A percentile compares a stretch with the other conserved stretches of the same genome.
phyloP scores from a whole-genome alignment of 257 asterid species.

The Ophiorrhiza pumila region DNA sequence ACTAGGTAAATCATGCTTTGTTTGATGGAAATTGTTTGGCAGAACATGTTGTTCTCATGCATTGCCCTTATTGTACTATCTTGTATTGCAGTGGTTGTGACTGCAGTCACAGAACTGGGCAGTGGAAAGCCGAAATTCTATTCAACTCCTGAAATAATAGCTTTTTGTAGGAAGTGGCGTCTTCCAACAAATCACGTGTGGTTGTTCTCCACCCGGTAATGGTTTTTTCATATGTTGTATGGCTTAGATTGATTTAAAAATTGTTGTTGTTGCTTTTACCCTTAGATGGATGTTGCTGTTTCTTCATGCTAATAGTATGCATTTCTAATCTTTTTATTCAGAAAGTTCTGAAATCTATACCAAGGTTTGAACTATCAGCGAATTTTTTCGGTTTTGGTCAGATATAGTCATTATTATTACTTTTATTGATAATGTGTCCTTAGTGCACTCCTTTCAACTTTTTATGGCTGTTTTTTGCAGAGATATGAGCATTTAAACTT shows the following conservation, averaged over 20 bases:
- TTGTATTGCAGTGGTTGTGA: constrained; percentile 68
- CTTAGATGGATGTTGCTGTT: neutral
- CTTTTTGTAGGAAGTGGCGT: constrained; percentile 90
- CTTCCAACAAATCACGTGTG: constrained; percentile 93
- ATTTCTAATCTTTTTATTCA: neutral
- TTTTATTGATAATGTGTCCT: neutral
- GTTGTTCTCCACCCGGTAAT: constrained; percentile 92
- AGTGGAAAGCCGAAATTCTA: constrained; percentile 88
- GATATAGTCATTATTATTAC: neutral
- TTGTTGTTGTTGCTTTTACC: neutral
- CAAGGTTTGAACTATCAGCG: too few species aligned
- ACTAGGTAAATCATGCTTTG: neutral
- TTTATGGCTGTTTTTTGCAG: neutral
- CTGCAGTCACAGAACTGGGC: constrained; percentile 93
- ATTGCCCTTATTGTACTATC: constrained; percentile 14
- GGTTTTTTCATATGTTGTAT: constrained; percentile 11
- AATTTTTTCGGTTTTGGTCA: neutral
- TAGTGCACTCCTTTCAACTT: neutral
- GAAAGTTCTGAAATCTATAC: neutral
- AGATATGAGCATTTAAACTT: neutral
- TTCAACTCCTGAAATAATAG: constrained; percentile 84
- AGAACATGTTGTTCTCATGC: neutral
- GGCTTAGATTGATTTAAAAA: neutral
- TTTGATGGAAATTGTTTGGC: neutral
- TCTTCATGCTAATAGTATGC: neutral